Conservation (phyloP, 2,329 filamentous ascomycete genomes). For the Fonsecaea monophora region DNA sequence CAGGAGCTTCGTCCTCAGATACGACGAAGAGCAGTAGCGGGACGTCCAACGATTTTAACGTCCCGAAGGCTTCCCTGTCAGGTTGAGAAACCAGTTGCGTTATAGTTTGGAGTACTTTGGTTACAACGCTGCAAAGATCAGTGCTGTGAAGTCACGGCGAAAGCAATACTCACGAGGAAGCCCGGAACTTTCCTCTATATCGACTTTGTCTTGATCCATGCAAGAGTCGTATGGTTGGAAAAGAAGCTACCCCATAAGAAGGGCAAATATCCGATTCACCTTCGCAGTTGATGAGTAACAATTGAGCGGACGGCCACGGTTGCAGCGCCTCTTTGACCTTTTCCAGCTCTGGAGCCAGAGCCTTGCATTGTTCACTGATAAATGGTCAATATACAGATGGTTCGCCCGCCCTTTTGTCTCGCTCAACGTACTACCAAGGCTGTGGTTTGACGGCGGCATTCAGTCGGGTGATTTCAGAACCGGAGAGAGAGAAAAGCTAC, state of each 20-base stretch:
- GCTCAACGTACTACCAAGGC: neutral
- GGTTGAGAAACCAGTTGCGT: neutral
- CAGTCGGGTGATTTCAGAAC: neutral
- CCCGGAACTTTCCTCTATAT: slow-evolving; percentile 3
- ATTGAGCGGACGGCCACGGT: slow-evolving; percentile 3
- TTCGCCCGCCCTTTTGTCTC: neutral
- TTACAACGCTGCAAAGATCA: neutral
- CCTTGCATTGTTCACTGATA: neutral
- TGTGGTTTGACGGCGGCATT: neutral
- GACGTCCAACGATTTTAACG: slow-evolving; percentile 4
- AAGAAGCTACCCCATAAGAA: slow-evolving; percentile 5
- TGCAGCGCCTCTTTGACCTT: neutral
- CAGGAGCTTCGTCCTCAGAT: neutral
- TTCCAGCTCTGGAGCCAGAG: neutral
- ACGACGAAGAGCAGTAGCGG: neutral
- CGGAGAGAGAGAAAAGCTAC: neutral
- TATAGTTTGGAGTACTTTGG: slow-evolving; percentile 1
- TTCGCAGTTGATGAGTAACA: neutral
- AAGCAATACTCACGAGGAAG: slow-evolving; percentile 5
- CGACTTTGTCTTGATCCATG: slow-evolving; percentile 3
- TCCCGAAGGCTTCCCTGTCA: neutral
- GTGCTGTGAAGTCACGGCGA: neutral
- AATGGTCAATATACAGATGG: neutral
- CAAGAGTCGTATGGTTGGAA: slow-evolving; percentile 1
- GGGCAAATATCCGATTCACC: neutral